phyloP scores from a whole-genome alignment of 1,139 yeast genomes.

The Pichia sp. region DNA sequence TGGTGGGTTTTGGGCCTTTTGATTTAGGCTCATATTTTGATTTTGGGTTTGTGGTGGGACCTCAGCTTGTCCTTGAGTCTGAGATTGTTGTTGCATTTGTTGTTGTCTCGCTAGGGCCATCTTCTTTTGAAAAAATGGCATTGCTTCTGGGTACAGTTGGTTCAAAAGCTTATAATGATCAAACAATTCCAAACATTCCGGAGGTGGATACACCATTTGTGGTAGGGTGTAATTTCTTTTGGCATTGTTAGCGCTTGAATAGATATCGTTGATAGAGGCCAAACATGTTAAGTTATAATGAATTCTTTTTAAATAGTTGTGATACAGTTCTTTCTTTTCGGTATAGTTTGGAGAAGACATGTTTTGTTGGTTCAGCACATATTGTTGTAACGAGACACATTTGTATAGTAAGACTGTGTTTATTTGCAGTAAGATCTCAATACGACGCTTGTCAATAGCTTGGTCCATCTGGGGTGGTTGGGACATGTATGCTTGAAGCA shows the following conservation, averaged over 20 bases:
- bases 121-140: constrained; percentile 47
- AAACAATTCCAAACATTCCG: constrained; percentile 52
- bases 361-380: constrained; percentile 31
- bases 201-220: constrained; percentile 51
- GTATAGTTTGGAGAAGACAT: constrained; percentile 21
- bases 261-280: constrained; percentile 51
- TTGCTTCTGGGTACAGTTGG: constrained; percentile 55
- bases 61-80: background rate
- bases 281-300: constrained; percentile 55
- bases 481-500: constrained; percentile 27
- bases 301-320: constrained; percentile 49
- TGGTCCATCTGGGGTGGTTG: constrained; percentile 29
- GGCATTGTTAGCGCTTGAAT: constrained; percentile 38
- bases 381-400: constrained; percentile 35
- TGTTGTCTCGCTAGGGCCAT: constrained; percentile 43
- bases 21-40: constrained; percentile 11
- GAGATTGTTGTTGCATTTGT: constrained; percentile 9
- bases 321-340: constrained; percentile 44
- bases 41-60: too few relatives aligned
- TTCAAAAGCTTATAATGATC: constrained; percentile 47
- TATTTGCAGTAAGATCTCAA: constrained; percentile 49
- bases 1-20: constrained; percentile 17
- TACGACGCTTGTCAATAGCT: constrained; percentile 42
- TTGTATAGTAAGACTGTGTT: constrained; percentile 53
- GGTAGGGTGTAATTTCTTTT: constrained; percentile 45